Evolutionary conservation across 2,329 filamentous ascomycete genomes (phyloP), one percentile per base, ranked within the genome.

Genomic region (Eutypella sp.): DNA sequence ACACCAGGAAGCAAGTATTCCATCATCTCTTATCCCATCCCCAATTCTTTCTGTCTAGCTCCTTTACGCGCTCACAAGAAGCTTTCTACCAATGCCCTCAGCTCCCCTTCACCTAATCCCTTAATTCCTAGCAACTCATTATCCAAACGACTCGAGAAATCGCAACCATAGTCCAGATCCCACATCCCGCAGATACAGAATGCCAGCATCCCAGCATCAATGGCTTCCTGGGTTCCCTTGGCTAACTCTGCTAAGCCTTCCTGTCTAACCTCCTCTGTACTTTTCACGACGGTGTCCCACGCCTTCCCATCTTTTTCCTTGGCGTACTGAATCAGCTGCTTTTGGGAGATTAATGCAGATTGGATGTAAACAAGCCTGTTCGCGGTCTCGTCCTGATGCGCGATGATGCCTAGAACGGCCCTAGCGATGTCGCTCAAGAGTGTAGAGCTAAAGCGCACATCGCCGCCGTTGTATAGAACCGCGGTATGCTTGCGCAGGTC

Each of bases 301-400:
- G 59, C 48, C n/a, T 46, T 55, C 0, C 63, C 60, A 39, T 62
- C 57, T 25, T 58, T 56, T 38, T 64, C 60, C 52, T 63, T 59
- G n/a, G 58, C 60, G 25, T 63, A 59, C 19, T 54, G 55, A 18
- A 70, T 47, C 10, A 70, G 42, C 42, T 64, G 47, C 33, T 68
- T 68, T 54, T 69, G 65, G 13, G 66, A 63, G 3, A 64, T 40
- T 1, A 56, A 48, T 5, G 58, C 52, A 39, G 56, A 60, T 20
- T 69, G 65, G n/a, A 69, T 49, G 39, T 65, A 63, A 8, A 71
- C 57, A 15, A 56, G 47, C 19, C 63, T 59, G 43, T 69, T 65
- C 31, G 51, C 58, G 0, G 66, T 68, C 47, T 66, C 53, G 7
- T 57, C 59, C 2, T 57, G 60, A 22, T 67, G 46, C 38, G 57